These are phyloP conservation scores for Alisma plantagoaquatica DNA, from an alignment of 106 monocot species.

Conservation along the genomic window DNA sequence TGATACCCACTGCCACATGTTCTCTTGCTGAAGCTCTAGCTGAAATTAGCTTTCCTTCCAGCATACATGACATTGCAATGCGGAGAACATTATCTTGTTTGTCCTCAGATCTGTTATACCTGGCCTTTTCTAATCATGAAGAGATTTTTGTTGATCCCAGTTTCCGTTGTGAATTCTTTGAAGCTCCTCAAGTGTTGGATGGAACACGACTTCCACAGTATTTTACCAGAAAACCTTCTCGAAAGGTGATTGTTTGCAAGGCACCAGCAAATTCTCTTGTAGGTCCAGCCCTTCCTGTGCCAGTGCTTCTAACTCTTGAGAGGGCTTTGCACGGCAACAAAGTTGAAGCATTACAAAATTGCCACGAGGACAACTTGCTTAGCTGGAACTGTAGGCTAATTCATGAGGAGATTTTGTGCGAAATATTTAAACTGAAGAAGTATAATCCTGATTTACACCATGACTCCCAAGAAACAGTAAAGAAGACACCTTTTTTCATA, in stretches of 20 bases:
- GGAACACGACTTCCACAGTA: conserved; percentile 23
- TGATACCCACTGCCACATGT: conserved; percentile 6
- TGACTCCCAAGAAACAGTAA: conserved; percentile 17
- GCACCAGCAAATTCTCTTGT: conserved; percentile 31
- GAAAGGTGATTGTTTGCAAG: conserved; percentile 23
- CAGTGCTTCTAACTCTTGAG: conserved; percentile 55
- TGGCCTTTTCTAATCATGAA: conserved; percentile 55
- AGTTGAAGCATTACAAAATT: conserved; percentile 9
- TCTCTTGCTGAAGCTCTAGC: conserved; percentile 23
- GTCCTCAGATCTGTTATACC: conserved; percentile 22
- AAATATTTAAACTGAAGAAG: conserved; percentile 27
- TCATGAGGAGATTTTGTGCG: conserved; percentile 27
- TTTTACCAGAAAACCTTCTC: conserved; percentile 38
- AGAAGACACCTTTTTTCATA: conserved; percentile 33
- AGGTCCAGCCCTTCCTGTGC: conserved; percentile 71
- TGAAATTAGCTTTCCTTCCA: conserved; percentile 43
- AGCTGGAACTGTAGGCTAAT: conserved; percentile 13
- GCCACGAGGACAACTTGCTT: conserved; percentile 12
- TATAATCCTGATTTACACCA: conserved; percentile 13
- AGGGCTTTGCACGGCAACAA: too few species aligned
- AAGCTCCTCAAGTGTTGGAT: conserved; percentile 31
- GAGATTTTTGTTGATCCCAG: conserved; percentile 22
- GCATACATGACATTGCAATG: conserved; percentile 61
- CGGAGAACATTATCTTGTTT: conserved; percentile 34
- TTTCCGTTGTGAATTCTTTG: conserved; percentile 29